Conservation (phyloP, 2,329 filamentous ascomycete species). For the Aureobasidium sp. region DNA sequence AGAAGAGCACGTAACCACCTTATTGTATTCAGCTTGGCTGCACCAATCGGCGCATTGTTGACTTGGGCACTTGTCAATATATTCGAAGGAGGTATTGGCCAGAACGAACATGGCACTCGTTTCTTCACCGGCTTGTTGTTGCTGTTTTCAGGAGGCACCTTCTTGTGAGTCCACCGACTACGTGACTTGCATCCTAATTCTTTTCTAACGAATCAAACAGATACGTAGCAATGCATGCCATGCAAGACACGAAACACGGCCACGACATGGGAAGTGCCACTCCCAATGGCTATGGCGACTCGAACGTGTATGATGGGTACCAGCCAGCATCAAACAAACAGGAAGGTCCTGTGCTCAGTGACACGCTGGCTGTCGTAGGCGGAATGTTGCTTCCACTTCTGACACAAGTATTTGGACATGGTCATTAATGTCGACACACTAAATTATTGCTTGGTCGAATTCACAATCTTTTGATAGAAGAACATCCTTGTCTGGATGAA, state of each 20-base stretch:
- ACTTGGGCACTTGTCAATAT: constrained; percentile 76
- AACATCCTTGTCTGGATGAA: neutral
- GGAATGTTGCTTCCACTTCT: constrained; percentile 73
- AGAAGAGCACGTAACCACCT: constrained; percentile 75
- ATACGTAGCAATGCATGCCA: constrained; percentile 97
- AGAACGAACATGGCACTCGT: constrained; percentile 52
- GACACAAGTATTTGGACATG: constrained; percentile 64
- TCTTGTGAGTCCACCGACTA: constrained; percentile 56
- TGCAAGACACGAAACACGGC: constrained; percentile 60
- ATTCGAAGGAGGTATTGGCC: constrained; percentile 52
- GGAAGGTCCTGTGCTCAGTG: constrained; percentile 17
- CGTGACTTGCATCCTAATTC: neutral
- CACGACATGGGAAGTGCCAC: constrained; percentile 38
- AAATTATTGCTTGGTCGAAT: neutral
- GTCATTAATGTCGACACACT: constrained; percentile 38
- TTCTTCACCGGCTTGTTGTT: constrained; percentile 91
- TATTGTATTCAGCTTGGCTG: constrained; percentile 83
- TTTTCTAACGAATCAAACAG: constrained; percentile 36
- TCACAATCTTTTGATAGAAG: neutral
- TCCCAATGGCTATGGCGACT: constrained; percentile 33
- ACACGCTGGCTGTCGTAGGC: constrained; percentile 60
- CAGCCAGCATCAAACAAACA: constrained; percentile 11
- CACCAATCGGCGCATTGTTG: constrained; percentile 71
- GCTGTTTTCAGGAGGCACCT: constrained; percentile 92
- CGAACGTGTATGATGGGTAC: constrained; percentile 13